Conservation (phyloP, 2,329 filamentous ascomycete genomes). For the Paraphaeosphaeria minitans region DNA sequence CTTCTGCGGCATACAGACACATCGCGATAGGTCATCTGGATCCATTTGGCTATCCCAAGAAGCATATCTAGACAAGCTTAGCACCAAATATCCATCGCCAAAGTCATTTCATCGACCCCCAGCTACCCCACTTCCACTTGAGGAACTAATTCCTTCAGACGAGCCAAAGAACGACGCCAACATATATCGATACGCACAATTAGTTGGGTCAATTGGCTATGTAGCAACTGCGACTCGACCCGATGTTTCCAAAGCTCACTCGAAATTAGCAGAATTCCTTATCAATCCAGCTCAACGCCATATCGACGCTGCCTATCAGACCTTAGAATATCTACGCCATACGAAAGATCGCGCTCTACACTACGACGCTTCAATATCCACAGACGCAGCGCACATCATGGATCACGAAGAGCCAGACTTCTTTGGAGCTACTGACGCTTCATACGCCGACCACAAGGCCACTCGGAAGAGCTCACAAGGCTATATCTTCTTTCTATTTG, state of each 20-base stretch:
- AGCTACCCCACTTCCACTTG: too few species aligned
- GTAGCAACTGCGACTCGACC: not conserved
- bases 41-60: conserved; percentile 3
- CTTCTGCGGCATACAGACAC: too few species aligned
- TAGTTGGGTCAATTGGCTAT: not conserved
- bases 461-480: conserved; percentile 24
- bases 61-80: not conserved
- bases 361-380: too few species aligned
- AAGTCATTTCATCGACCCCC: not conserved
- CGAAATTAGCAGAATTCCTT: not conserved
- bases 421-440: conserved; percentile 17
- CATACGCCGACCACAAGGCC: conserved; percentile 20
- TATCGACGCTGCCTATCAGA: too few species aligned
- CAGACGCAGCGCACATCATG: too few species aligned
- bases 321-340: too few species aligned
- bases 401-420: not conserved
- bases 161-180: not conserved
- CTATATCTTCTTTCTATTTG: conserved; percentile 27
- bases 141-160: too few species aligned
- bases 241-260: not conserved
- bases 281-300: not conserved
- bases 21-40: too few species aligned
- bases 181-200: too few species aligned
- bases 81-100: too few species aligned
- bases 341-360: too few species aligned